Evolutionary conservation across 2,329 filamentous ascomycete species (phyloP), one percentile per base, ranked within the genome.

Genomic region (Phialemonium atrogriseum): DNA sequence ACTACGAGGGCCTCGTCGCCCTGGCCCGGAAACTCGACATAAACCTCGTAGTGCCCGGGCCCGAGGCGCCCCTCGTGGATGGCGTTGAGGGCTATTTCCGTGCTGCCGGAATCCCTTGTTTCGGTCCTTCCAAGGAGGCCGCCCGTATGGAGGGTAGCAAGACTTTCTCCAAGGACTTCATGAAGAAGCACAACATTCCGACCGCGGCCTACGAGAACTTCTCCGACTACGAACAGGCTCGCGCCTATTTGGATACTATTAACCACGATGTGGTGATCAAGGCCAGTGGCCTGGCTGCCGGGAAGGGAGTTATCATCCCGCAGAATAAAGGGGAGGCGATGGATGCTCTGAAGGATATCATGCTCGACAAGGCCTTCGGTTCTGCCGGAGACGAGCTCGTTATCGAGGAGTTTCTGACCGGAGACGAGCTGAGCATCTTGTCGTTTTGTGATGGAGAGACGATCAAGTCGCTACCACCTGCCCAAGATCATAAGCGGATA

Each of bases 91-190:
- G 80, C 47, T 83, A 80, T 62, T 96, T 96, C 64, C 69, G 75
- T 42, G 56, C 60, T 32, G 80, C 73, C 30, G 79, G 80, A 28
- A 86, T 94, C 52, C 72, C 75, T 46, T 81, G 77, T 58, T 96
- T 95, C 51, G 91, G 89, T 2, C 91, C 91, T 5, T 83, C 79
- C 35, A 78, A 83, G 60, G 76, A 77, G 29, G 89, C 91, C 14
- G 88, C 91, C 12, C 73, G 75, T 26, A 85, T 98, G 73, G 91
- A 98, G 60, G 91, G 91, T 38, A 93, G 84, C 63, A 98, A 98
- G 68, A 84, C 89, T 9, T 96, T 93, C 58, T 87, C 84, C 40
- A 98, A 98, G 56, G 88, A 96, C 58, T 96, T 96, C 54, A 98
- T 96, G 91, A 80, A 83, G 58, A 78, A 80, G 43, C 77, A 94